Base-by-base conservation (phyloP, 2,329 filamentous ascomycete species). In the Colletotrichum sojae region DNA sequence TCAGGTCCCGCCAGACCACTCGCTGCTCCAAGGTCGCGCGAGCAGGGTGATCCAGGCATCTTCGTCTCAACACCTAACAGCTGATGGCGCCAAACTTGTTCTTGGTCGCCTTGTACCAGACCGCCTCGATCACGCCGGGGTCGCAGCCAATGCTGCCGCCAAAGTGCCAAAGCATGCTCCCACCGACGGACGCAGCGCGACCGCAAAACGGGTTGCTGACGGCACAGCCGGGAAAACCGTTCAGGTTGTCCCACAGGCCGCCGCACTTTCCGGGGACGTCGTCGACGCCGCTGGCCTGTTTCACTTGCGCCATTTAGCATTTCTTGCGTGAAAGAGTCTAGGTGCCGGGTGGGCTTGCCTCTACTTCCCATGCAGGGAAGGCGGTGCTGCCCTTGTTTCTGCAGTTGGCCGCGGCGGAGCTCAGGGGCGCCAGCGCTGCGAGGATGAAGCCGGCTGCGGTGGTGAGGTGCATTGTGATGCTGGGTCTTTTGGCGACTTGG, bases 211-310 rank as follows among this genome's bases (percentile, higher is more conserved):
- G 27, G 15, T 39, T 4, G 8, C 5, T 51, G 6, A 39, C 40
- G 45, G 16, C 57, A 6, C 57, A 60, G 57, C n/a, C 46, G n/a
- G 18, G 15, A 2, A 39, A 60, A 9, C 46, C 46, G 45, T 60
- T 60, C 0, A 60, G 43, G 57, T 60, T 60, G 45, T 60, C 57
- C 57, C 57, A 60, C 25, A 60, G 46, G 27, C 57, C 57, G 57
- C 57, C 57, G 4, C 57, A 60, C 57, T 51, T 48, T 15, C 57
- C 57, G 57, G 57, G 57, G 46, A 60, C 22, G 57, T 60, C 57
- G 45, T 22, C 57, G 25, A 60, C 57, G 57, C 46, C 57, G 57
- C 31, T 51, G 45, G 57, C 57, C 0, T 25, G 22, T 5, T 22
- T 22, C 2, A 25, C 22, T 5, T 25, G 22, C 22, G 22, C 22